These are phyloP conservation scores for Volvox reticuliferus DNA, from an alignment of 139 green algal genomes.

Conservation along the genomic window DNA sequence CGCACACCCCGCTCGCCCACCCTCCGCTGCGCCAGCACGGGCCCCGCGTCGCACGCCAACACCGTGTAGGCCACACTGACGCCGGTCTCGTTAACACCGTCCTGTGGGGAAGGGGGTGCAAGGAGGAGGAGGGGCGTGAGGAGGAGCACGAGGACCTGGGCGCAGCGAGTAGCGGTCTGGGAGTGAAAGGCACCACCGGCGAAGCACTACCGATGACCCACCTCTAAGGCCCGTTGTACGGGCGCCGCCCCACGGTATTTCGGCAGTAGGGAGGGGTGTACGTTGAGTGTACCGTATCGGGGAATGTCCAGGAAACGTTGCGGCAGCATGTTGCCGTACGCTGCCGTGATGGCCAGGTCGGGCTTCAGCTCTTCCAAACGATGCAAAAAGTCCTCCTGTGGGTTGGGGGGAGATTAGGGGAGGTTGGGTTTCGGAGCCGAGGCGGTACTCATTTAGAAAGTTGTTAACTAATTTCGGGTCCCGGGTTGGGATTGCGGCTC, in stretches of 20 bases:
- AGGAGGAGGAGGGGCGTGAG: background rate
- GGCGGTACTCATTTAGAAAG: no score
- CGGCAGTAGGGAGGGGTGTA: conserved; percentile 96
- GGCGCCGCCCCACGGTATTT: conserved; percentile 95
- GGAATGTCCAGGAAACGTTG: conserved; percentile 92
- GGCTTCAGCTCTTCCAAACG: conserved; percentile 75
- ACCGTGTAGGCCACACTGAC: conserved; percentile 97
- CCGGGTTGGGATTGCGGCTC: no score
- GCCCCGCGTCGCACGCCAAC: conserved; percentile 93
- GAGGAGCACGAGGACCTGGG: background rate
- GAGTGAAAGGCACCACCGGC: background rate
- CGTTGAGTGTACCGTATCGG: conserved; percentile 93
- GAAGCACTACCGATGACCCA: no score
- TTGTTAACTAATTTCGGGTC: no score
- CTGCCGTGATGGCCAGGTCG: conserved; percentile 96
- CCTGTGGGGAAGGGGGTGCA: conserved; percentile 55
- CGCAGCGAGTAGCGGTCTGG: background rate
- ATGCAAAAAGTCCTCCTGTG: conserved; percentile 81
- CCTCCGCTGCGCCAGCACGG: conserved; percentile 84
- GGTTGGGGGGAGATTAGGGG: no score
- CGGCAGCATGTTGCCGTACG: conserved; percentile 98
- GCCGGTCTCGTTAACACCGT: conserved; percentile 77
- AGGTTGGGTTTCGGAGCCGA: no score
- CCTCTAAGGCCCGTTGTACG: conserved; percentile 87
- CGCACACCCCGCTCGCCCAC: conserved; percentile 17